These are phyloP conservation scores for Globisporangium echinulatum DNA, from an alignment of 352 stramenopile genomes.

Conservation along the genomic window DNA sequence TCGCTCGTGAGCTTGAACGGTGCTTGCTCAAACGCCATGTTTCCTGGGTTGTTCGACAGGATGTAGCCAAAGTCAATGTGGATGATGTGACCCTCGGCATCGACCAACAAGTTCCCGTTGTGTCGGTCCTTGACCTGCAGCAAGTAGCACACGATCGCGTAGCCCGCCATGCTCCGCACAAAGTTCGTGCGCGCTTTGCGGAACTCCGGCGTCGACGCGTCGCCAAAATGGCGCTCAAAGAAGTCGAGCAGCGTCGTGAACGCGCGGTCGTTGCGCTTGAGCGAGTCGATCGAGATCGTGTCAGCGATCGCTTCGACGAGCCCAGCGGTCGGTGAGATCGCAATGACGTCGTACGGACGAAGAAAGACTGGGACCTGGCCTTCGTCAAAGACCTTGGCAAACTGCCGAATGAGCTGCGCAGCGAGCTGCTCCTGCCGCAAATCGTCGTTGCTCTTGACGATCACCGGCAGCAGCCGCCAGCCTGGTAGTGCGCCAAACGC, in stretches of 20 bases:
- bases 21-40: slow-evolving; percentile 93
- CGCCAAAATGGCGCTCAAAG: slow-evolving; percentile 91
- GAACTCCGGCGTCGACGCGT: slow-evolving; percentile 63
- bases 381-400: slow-evolving; percentile 93
- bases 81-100: slow-evolving; percentile 94
- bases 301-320: slow-evolving; percentile 96
- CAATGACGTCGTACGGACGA: slow-evolving; percentile 95
- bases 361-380: slow-evolving; percentile 93
- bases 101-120: slow-evolving; percentile 97
- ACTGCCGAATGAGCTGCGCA: slow-evolving; percentile 94
- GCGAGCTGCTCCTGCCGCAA: slow-evolving; percentile 96
- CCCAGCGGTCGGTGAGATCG: slow-evolving; percentile 89
- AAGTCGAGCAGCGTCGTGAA: slow-evolving; percentile 92
- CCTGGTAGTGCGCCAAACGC: slow-evolving; percentile 75
- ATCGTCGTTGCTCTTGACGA: slow-evolving; percentile 99
- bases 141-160: slow-evolving; percentile 95
- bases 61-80: slow-evolving; percentile 98
- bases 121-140: slow-evolving; percentile 98
- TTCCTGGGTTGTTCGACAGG: slow-evolving; percentile 90
- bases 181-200: slow-evolving; percentile 83
- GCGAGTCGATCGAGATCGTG: slow-evolving; percentile 96
- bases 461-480: slow-evolving; percentile 91
- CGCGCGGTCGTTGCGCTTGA: slow-evolving; percentile 95
- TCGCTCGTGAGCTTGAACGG: slow-evolving; percentile 98
- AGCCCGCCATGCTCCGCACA: slow-evolving; percentile 78